A percentile compares a stretch with the other conserved stretches of the same genome.
Conservation (phyloP, 2,329 filamentous ascomycete genomes). For the Pseudocercospora macadamiae region DNA sequence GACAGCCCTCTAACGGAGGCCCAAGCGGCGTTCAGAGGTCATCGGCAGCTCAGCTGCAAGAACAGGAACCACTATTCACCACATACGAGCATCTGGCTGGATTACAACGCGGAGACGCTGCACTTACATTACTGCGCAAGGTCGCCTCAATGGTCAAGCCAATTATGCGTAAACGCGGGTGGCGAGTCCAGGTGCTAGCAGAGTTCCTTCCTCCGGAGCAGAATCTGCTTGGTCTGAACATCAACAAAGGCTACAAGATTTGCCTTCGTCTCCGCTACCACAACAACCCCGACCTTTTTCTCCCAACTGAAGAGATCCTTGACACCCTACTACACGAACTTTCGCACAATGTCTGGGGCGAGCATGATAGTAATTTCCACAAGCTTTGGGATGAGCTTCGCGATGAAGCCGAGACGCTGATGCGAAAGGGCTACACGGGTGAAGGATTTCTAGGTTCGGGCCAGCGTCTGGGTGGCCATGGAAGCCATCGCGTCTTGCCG, state of each 20-base stretch:
- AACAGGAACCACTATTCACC: slow-evolving; percentile 53
- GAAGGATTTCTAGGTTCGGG: slow-evolving; percentile 83
- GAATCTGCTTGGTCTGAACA: slow-evolving; percentile 78
- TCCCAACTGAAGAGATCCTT: slow-evolving; percentile 76
- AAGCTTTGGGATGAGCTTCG: slow-evolving; percentile 86
- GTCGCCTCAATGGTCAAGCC: slow-evolving; percentile 89
- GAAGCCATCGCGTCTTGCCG: slow-evolving; percentile 58
- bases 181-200: slow-evolving; percentile 75
- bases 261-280: slow-evolving; percentile 79
- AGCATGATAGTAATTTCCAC: slow-evolving; percentile 81
- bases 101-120: slow-evolving; percentile 48
- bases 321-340: slow-evolving; percentile 96
- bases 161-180: slow-evolving; percentile 84
- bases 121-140: slow-evolving; percentile 69
- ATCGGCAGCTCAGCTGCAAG: slow-evolving; percentile 43
- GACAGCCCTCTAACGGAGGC: slow-evolving; percentile 32
- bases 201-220: slow-evolving; percentile 81
- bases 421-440: slow-evolving; percentile 83
- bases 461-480: slow-evolving; percentile 67
- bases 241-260: slow-evolving; percentile 76
- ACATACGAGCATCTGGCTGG: slow-evolving; percentile 54
- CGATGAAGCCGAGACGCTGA: slow-evolving; percentile 77
- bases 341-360: slow-evolving; percentile 81
- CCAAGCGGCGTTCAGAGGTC: slow-evolving; percentile 38
- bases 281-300: slow-evolving; percentile 73